Base-by-base conservation (phyloP, 495 filamentous ascomycete genomes). In the Pyrenula massariospora region DNA sequence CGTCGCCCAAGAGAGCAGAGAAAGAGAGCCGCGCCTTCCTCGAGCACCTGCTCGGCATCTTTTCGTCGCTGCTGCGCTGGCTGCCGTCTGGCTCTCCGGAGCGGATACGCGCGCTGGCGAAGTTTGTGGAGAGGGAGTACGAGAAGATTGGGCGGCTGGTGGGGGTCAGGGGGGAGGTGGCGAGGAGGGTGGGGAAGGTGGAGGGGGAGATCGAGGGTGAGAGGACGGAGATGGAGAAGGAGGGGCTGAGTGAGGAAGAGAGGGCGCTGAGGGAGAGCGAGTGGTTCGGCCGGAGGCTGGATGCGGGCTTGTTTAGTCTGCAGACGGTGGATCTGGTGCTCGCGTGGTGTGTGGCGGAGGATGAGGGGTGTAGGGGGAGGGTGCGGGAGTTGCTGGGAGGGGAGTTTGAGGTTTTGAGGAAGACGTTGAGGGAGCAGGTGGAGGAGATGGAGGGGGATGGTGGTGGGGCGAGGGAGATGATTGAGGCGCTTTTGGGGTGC, bases 81-180 rank as follows among this genome's bases (percentile, higher is more conserved):
- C 66, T 99, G 1, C 90, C 89, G 0, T 86, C 82, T 2, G 82
- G 89, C n/a, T 88, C 86, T 11, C 75, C 87, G 0, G 73, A 81
- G n/a, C 77, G 93, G 1, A 91, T 96, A 25, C 79, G 93, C 1
- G 79, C 86, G 3, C 77, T 97, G 0, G 93, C 91, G 2, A 99
- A 99, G 63, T 97, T 99, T 66, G 85, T 94, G 48, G 91, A 96
- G 70, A 92, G 87, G 60, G 86, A 96, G 57, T 96, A 94, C 65
- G 87, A 90, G 57, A 94, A 95, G 70, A 82, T 87, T 12, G 71
- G 62, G 10, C 86, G 82, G 62, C 74, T 95, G 1, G 68, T 93
- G 48, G 75, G 77, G 59, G 68, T 96, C 36, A 74, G 94, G 48
- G 73, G 82, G 23, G 86, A 88, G 12, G 95, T 88, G 67, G 80